Evolutionary conservation across 495 filamentous ascomycete species (phyloP), one percentile per base, ranked within the genome.

Genomic region (Bacidia gigantensis): DNA sequence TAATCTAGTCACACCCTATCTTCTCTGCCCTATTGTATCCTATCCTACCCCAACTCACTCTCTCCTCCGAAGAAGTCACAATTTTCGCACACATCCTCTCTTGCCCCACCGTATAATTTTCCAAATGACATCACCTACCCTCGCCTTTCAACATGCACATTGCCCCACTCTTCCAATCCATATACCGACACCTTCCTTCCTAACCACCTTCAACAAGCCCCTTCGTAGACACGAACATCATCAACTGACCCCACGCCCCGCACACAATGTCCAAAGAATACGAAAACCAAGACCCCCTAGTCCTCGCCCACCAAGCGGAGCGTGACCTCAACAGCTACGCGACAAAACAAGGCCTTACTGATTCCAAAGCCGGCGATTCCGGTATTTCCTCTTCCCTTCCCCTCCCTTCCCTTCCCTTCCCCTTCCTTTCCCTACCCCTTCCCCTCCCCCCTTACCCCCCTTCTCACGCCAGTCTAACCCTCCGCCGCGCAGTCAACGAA

Each of bases 301-400:
- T 29, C 23, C 65, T 75, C 46, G 69, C 72, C 55, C 57, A 65
- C 20, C 58, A 68, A 49, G 72, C 73, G 14, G 71, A 76, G 62
- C 64, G 56, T 22, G 73, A 74, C 55, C 65, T 76, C 41, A 72
- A 72, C 59, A 65, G 59, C 20, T 65, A 69, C 55, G 59, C 64
- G 25, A 52, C 67, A 40, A 74, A 75, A 49, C 67, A 67, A 1
- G 72, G 70, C 40, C 50, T 52, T 11, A 38, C 66, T 1, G 72
- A 69, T 35, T 50, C 51, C n/a, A 51, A 51, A 10, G 29, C 46
- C 3, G 42, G 50, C 2, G 48, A 56, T 18, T 62, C 60, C 26
- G 49, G 60, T 61, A 62, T 2, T 32, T 23, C 11, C n/a, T 21
- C 17, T 2, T 12, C 11, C 17, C 29, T 17, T 3, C 3, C 14